A percentile compares a stretch with the other conserved stretches of the same genome.
These are phyloP conservation scores for Phaseolus coccineus DNA, from an alignment of 331 rosid genomes.

Conservation along the genomic window DNA sequence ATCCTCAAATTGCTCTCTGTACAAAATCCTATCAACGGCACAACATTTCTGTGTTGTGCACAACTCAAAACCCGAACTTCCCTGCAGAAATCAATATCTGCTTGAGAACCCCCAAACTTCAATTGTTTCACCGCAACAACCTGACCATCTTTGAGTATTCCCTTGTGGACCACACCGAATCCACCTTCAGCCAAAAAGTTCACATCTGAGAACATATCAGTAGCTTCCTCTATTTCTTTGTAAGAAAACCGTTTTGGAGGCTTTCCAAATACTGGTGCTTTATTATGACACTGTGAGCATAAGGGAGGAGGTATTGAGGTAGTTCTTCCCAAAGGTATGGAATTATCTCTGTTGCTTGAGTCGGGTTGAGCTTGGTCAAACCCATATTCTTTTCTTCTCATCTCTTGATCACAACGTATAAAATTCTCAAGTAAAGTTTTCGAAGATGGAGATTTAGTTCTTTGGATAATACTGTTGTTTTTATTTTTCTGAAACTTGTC, in stretches of 20 bases:
- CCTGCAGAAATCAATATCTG: slow-evolving; percentile 87
- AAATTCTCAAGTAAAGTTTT: slow-evolving; percentile 57
- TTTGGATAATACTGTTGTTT: slow-evolving; percentile 43
- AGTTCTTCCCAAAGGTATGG: slow-evolving; percentile 73
- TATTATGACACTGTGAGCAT: slow-evolving; percentile 89
- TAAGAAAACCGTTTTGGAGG: slow-evolving; percentile 88
- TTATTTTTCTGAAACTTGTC: slow-evolving; percentile 52
- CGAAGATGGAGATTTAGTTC: slow-evolving; percentile 60
- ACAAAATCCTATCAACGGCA: slow-evolving; percentile 86
- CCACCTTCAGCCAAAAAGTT: slow-evolving; percentile 88
- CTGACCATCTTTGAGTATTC: slow-evolving; percentile 81
- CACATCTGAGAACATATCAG: slow-evolving; percentile 69
- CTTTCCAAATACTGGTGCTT: slow-evolving; percentile 86
- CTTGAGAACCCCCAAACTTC: slow-evolving; percentile 79
- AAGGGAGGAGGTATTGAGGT: slow-evolving; percentile 86
- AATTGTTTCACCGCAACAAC: slow-evolving; percentile 93
- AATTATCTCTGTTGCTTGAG: slow-evolving; percentile 64
- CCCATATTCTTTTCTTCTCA: slow-evolving; percentile 43
- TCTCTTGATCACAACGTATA: slow-evolving; percentile 51
- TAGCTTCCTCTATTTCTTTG: slow-evolving; percentile 81
- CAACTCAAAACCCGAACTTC: slow-evolving; percentile 94
- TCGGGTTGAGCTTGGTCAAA: slow-evolving; percentile 49
- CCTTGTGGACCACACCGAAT: slow-evolving; percentile 85
- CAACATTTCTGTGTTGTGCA: slow-evolving; percentile 97
- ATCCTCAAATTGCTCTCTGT: slow-evolving; percentile 63